These are phyloP conservation scores for Hura crepitans DNA, from an alignment of 441 rosid species.

Conservation along the genomic window DNA sequence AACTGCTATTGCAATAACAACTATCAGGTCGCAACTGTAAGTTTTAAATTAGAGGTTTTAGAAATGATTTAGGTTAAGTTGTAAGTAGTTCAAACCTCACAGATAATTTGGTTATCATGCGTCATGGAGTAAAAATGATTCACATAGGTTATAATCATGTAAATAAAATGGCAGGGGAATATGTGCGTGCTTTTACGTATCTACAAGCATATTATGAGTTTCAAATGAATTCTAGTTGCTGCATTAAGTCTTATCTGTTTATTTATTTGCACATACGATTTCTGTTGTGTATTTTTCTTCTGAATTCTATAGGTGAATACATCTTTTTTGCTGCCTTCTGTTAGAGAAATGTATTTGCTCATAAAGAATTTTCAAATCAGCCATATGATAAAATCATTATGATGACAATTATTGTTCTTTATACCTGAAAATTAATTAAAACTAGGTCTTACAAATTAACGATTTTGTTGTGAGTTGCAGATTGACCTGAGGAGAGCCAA, in stretches of 20 bases:
- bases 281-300: background rate
- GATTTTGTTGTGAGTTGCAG: slow-evolving; percentile 39
- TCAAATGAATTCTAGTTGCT: background rate
- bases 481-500: slow-evolving; percentile 95
- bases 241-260: background rate
- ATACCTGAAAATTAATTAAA: background rate
- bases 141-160: background rate
- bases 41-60: background rate
- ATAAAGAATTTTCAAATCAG: background rate
- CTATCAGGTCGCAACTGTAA: background rate
- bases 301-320: background rate
- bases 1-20: background rate
- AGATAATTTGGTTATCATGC: background rate
- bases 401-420: slow-evolving; percentile 4
- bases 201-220: background rate
- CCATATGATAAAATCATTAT: background rate
- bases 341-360: background rate
- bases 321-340: background rate
- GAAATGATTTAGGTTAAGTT: background rate
- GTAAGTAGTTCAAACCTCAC: background rate
- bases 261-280: background rate
- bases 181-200: background rate
- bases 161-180: background rate
- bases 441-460: slow-evolving; percentile 1
- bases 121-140: background rate